Evolutionary conservation across 1,284 basidiomycete genomes (phyloP).

Genomic region (Pterulicium gracile): DNA sequence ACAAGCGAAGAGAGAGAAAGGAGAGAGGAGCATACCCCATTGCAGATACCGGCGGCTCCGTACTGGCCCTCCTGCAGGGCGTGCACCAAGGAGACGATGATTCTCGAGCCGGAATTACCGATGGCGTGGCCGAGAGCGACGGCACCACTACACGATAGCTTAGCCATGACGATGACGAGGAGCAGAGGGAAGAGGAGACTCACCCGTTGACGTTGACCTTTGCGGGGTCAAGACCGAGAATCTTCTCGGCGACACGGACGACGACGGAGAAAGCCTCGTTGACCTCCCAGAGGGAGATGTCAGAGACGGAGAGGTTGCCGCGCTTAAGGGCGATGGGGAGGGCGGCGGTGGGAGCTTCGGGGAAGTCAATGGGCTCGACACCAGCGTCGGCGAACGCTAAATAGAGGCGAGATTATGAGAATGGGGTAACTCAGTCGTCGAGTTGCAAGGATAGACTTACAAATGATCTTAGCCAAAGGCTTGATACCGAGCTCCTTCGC

Average conservation of each 20-base stretch:
- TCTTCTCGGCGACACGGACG: constrained; percentile 84
- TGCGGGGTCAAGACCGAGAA: constrained; percentile 71
- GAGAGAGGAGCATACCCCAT: constrained; percentile 59
- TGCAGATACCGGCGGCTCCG: constrained; percentile 96
- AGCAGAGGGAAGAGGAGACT: constrained; percentile 18
- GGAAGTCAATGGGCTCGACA: constrained; percentile 96
- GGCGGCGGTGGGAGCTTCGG: constrained; percentile 87
- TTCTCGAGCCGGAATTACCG: constrained; percentile 91
- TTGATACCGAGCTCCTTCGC: constrained; percentile 82
- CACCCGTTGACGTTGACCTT: constrained; percentile 93
- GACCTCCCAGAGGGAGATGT: constrained; percentile 92
- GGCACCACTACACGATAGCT: constrained; percentile 54
- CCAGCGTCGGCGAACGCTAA: constrained; percentile 95
- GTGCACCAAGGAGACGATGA: constrained; percentile 91
- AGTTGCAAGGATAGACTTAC: constrained; percentile 33
- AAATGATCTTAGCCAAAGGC: constrained; percentile 85
- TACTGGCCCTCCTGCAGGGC: constrained; percentile 92
- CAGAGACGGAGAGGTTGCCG: constrained; percentile 75
- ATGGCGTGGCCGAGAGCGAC: constrained; percentile 93
- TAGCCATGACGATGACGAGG: constrained; percentile 9
- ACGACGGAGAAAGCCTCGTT: constrained; percentile 99
- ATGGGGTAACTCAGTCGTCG: constrained; percentile 2
- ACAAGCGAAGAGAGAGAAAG: constrained; percentile 7
- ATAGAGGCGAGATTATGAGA: constrained; percentile 13
- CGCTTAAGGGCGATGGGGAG: constrained; percentile 83